A percentile compares a stretch with the other conserved stretches of the same genome.
Conservation (phyloP, 805 yeast species). For the Ogataea degrootiae region DNA sequence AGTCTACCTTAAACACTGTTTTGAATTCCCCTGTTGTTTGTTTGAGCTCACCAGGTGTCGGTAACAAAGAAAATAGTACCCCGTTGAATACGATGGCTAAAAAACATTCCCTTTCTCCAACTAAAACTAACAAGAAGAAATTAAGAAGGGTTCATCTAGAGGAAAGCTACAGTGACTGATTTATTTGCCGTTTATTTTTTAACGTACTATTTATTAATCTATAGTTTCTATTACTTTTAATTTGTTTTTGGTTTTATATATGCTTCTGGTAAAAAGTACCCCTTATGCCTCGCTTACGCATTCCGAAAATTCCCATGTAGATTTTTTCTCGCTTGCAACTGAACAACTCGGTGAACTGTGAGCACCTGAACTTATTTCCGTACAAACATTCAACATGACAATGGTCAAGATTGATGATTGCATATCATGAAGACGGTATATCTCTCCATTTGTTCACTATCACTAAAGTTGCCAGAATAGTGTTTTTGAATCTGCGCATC, state of each 20-base stretch:
- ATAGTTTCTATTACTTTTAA: background rate
- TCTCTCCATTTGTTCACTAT: no score
- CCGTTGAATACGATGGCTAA: background rate
- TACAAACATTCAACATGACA: no score
- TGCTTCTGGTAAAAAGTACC: no score
- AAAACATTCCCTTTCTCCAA: slow-evolving; percentile 16
- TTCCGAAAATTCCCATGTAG: no score
- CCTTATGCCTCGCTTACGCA: no score
- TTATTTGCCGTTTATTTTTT: background rate
- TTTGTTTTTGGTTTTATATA: background rate
- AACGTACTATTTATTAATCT: background rate
- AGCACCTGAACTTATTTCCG: no score
- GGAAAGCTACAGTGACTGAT: slow-evolving; percentile 15
- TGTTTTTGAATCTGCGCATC: no score
- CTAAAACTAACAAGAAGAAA: slow-evolving; percentile 12
- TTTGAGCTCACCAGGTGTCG: background rate
- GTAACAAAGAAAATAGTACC: slow-evolving; percentile 5
- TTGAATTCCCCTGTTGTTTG: slow-evolving; percentile 1
- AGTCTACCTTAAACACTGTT: background rate
- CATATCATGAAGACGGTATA: no score
- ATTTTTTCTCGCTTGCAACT: no score
- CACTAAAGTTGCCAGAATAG: no score
- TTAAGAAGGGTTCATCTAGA: slow-evolving; percentile 16
- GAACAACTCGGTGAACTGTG: no score
- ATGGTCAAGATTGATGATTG: no score